Conservation (phyloP, 2,329 filamentous ascomycete genomes). For the Fusarium napiforme region DNA sequence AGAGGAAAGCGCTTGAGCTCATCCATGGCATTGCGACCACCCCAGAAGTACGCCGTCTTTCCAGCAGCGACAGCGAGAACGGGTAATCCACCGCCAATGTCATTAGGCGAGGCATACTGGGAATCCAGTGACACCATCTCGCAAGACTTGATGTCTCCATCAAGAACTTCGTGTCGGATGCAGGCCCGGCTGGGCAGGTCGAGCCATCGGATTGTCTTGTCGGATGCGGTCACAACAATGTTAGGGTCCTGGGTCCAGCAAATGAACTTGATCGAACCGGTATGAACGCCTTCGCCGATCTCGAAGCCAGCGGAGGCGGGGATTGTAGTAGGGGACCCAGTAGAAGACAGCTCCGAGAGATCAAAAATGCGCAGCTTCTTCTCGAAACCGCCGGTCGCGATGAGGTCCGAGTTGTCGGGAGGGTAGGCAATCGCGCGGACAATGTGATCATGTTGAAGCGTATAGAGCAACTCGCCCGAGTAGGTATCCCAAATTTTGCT, state of each 20-base stretch:
- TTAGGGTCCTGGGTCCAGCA: constrained; percentile 93
- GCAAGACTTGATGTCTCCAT: constrained; percentile 89
- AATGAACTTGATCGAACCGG: constrained; percentile 92
- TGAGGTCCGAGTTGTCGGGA: constrained; percentile 80
- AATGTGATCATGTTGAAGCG: constrained; percentile 92
- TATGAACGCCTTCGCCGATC: constrained; percentile 86
- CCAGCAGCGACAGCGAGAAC: constrained; percentile 93
- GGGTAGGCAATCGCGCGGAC: constrained; percentile 94
- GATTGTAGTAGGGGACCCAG: constrained; percentile 58
- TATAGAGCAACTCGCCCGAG: constrained; percentile 87
- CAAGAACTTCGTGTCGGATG: constrained; percentile 80
- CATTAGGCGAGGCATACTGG: constrained; percentile 66
- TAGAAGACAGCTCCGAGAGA: constrained; percentile 68
- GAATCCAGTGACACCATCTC: constrained; percentile 81
- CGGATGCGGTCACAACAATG: constrained; percentile 88
- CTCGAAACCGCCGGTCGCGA: constrained; percentile 94
- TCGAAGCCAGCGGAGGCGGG: constrained; percentile 78
- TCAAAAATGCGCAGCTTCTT: constrained; percentile 97
- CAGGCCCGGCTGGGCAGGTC: constrained; percentile 82
- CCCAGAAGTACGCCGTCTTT: constrained; percentile 93
- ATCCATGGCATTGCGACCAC: constrained; percentile 75
- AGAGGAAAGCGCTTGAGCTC: constrained; percentile 83
- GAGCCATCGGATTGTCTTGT: constrained; percentile 95
- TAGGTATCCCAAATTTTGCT: constrained; percentile 98
- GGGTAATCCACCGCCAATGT: constrained; percentile 73